Conservation (phyloP, 140 eudicot genomes). For the Senecio squalidus region DNA sequence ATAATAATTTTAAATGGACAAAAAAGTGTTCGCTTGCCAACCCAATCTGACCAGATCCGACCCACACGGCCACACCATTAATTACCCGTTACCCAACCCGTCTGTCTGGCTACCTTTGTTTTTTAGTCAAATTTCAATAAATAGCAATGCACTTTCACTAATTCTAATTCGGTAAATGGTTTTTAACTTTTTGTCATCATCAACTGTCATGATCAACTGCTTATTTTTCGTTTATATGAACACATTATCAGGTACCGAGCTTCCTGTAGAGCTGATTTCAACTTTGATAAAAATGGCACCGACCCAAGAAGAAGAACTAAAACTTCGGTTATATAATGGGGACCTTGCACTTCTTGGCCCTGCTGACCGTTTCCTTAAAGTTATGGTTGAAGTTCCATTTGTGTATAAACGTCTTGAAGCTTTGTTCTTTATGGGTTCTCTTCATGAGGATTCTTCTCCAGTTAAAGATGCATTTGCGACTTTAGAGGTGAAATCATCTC, state of each 20-base stretch:
- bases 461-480: constrained; percentile 47
- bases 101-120: too few species aligned
- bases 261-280: constrained; percentile 59
- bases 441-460: constrained; percentile 59
- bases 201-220: background rate
- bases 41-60: too few species aligned
- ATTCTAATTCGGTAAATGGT: background rate
- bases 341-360: constrained; percentile 66
- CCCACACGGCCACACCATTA: too few species aligned
- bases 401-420: constrained; percentile 81
- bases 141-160: background rate
- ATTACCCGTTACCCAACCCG: too few species aligned
- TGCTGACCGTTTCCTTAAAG: constrained; percentile 78
- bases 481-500: constrained; percentile 50
- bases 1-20: too few species aligned
- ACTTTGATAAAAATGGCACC: constrained; percentile 86
- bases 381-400: constrained; percentile 64
- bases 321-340: constrained; percentile 59
- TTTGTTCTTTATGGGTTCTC: constrained; percentile 55
- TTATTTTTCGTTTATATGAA: background rate
- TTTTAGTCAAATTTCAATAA: too few species aligned
- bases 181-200: background rate
- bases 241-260: constrained; percentile 52
- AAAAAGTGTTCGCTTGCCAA: too few species aligned
- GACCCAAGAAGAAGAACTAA: constrained; percentile 77